Conservation (phyloP, 805 yeast species). For the Tetrapisispora fleetii region DNA sequence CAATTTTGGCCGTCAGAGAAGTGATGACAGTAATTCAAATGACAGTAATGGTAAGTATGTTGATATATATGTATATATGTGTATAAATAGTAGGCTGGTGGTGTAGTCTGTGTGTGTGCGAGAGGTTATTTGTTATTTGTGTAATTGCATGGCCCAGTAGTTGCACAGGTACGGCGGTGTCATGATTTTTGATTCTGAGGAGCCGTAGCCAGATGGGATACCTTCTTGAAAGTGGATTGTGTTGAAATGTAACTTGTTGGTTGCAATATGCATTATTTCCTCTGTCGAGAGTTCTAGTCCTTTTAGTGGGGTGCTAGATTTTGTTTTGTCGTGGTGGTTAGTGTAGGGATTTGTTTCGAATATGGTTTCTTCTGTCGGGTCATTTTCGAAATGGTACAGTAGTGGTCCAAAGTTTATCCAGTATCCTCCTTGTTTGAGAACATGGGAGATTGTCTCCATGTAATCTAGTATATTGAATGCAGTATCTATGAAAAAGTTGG, state of each 20-base stretch:
- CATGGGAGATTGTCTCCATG: conserved; percentile 36
- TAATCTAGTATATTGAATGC: conserved; percentile 47
- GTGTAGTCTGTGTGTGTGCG: too few relatives aligned
- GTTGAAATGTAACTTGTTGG: conserved; percentile 38
- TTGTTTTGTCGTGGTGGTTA: conserved; percentile 7
- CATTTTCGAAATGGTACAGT: conserved; percentile 55
- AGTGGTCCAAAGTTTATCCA: conserved; percentile 60
- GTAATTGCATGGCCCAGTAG: conserved; percentile 45
- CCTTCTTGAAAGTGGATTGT: conserved; percentile 35
- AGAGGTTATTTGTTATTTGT: neutral
- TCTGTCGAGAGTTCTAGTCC: conserved; percentile 51
- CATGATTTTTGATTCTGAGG: conserved; percentile 37
- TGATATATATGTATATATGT: too few relatives aligned
- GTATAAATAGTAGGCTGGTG: too few relatives aligned
- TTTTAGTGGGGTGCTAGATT: conserved; percentile 16
- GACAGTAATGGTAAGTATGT: too few relatives aligned
- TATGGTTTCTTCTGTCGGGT: conserved; percentile 25
- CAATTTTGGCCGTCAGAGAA: too few relatives aligned
- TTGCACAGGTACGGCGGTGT: conserved; percentile 48
- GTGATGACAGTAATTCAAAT: too few relatives aligned
- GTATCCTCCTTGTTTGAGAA: conserved; percentile 35
- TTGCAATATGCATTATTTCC: conserved; percentile 38
- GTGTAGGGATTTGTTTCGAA: conserved; percentile 15
- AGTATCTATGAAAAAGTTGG: conserved; percentile 50
- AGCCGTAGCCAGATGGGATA: conserved; percentile 42